A percentile compares a stretch with the other conserved stretches of the same genome.
Conservation (phyloP, 768 basidiomycete genomes). For the Tulasnella sp. region DNA sequence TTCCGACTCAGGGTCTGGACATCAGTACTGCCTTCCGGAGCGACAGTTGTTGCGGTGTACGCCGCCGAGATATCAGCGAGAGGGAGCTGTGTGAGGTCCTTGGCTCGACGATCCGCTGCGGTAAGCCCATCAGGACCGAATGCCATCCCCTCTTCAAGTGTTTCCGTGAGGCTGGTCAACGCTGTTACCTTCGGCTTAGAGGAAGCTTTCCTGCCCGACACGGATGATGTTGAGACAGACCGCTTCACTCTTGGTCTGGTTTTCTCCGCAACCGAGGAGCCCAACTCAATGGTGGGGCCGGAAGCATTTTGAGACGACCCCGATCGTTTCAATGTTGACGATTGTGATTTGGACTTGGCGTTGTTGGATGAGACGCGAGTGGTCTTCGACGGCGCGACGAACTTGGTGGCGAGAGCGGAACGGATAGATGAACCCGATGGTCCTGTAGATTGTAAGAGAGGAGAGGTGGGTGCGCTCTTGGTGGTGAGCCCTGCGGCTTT, state of each 20-base stretch:
- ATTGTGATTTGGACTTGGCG: conserved; percentile 9
- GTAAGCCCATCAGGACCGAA: conserved; percentile 6
- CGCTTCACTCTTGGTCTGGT: neutral
- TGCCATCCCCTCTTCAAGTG: neutral
- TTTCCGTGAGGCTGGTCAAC: neutral
- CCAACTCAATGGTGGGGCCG: neutral
- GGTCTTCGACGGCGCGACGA: neutral
- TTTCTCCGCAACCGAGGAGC: neutral
- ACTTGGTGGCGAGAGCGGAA: conserved; percentile 11
- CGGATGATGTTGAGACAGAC: neutral
- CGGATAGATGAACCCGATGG: neutral
- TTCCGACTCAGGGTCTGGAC: neutral
- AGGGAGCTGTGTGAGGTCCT: conserved; percentile 8
- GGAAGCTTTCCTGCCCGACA: neutral
- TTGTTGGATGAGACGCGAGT: neutral
- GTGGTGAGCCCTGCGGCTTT: neutral
- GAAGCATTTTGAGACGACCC: neutral
- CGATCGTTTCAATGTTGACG: conserved; percentile 2
- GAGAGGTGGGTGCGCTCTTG: conserved; percentile 1
- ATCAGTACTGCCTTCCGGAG: neutral
- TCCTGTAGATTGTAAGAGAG: neutral
- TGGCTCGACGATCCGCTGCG: conserved; percentile 6
- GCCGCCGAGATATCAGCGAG: conserved; percentile 10
- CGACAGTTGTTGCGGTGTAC: neutral
- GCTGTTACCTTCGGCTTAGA: neutral